Percentiles rank a stretch among this genome's conserved stretches.
Conservation (phyloP, 2,329 filamentous ascomycete genomes). For the Fusarium sp. region DNA sequence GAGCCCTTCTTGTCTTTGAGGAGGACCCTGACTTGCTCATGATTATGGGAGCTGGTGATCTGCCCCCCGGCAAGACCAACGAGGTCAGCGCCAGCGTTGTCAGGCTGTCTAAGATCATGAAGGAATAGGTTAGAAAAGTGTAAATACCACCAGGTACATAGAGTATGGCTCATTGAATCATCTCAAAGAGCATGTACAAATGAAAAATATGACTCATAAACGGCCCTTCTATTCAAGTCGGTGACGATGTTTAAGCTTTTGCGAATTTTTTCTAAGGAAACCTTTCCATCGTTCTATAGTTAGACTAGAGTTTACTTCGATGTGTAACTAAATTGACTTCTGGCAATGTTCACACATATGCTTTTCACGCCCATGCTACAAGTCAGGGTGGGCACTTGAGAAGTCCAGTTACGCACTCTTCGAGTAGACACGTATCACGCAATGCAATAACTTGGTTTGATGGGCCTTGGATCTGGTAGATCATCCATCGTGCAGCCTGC, state of each 20-base stretch:
- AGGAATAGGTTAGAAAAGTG: constrained; percentile 26
- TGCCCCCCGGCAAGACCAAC: constrained; percentile 61
- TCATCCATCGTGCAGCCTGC: background rate
- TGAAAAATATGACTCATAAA: background rate
- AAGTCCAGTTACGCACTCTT: background rate
- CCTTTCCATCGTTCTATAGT: accelerated
- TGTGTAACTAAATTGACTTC: too few species aligned
- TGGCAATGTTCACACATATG: background rate
- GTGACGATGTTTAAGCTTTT: background rate
- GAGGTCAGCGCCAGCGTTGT: constrained; percentile 54
- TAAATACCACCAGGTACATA: background rate
- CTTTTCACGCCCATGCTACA: too few species aligned
- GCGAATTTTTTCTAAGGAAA: background rate
- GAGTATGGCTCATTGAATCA: background rate
- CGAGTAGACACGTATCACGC: background rate
- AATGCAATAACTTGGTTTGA: background rate
- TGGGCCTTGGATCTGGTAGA: background rate
- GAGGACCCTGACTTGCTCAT: constrained; percentile 49
- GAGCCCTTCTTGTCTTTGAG: constrained; percentile 51
- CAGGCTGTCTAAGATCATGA: constrained; percentile 42
- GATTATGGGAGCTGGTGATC: constrained; percentile 59
- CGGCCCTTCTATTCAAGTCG: background rate
- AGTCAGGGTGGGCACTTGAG: too few species aligned
- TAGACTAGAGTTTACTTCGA: background rate
- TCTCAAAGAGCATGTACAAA: background rate